Base-by-base conservation (phyloP, 495 filamentous ascomycete genomes). In the Tuber magnatum region DNA sequence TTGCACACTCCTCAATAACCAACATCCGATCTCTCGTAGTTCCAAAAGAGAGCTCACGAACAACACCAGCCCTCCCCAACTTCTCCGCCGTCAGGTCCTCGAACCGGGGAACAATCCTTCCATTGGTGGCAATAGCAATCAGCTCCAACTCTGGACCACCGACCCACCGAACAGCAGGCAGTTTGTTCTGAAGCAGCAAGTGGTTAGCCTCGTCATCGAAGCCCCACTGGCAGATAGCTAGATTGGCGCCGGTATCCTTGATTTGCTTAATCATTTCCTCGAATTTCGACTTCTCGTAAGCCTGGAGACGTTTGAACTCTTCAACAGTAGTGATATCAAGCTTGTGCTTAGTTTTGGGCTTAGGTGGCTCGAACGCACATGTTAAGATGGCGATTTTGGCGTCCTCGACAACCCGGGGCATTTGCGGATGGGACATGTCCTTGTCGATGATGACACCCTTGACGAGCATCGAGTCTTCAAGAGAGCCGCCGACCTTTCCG, bases 261-360 rank as follows among this genome's bases (percentile, higher is more conserved):
- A 99, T 94, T 84, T 97, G 91, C 82, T 97, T 87, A 80, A 99
- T 97, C 95, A 99, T 99, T 86, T 98, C 95, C 73, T 92, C 88
- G 83, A 99, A 99, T 84, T 97, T 99, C 83, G 92, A 90, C 75
- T 89, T 90, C 85, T 99, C 95, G 84, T 99, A 99, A 68, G 87
- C 92, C 81, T 99, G 95, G 75, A 99, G 85, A 82, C 93, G 93
- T 87, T 95, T 97, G 87, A 97, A 99, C 84, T 99, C 95, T 76
- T 97, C 94, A 16, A 99, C 94, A 70, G 90, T 92, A 74, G 94
- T 96, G 83, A 99, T 99, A 80, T 99, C 96, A 43, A 99, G 88
- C 88, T 97, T 97, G 86, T 99, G 95, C 89, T 99, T 99, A 40
- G 95, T 99, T 90, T 99, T 99, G 70, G 95, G 95, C 88, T 99